phyloP scores from a whole-genome alignment of 1,284 basidiomycete species.

The Heterobasidion annosum region DNA sequence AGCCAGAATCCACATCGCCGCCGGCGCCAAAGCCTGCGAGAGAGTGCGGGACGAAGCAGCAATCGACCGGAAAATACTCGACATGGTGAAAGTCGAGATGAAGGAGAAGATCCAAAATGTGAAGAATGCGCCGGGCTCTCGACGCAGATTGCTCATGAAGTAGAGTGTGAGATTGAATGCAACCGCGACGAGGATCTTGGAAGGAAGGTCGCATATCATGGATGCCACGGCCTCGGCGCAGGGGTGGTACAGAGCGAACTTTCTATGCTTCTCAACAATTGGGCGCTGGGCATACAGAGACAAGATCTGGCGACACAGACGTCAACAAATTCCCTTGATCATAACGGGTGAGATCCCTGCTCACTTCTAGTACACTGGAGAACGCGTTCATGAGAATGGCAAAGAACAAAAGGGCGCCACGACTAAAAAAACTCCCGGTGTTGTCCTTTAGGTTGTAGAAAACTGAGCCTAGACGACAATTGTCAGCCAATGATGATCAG shows the following conservation, averaged over 20 bases:
- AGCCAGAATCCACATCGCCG: constrained; percentile 30
- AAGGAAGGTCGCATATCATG: constrained; percentile 51
- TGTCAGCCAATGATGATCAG: too few species aligned
- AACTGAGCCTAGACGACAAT: constrained; percentile 24
- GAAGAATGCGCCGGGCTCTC: constrained; percentile 23
- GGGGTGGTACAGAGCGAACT: constrained; percentile 47
- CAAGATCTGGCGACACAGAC: constrained; percentile 29
- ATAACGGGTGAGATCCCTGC: too few species aligned
- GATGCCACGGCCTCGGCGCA: constrained; percentile 48
- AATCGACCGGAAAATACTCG: constrained; percentile 18
- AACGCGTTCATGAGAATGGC: constrained; percentile 21
- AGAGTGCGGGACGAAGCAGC: constrained; percentile 28
- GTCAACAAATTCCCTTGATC: constrained; percentile 1
- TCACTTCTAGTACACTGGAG: background rate
- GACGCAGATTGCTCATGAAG: constrained; percentile 37
- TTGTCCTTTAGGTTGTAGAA: constrained; percentile 35
- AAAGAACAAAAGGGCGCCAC: constrained; percentile 30
- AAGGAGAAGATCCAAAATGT: constrained; percentile 27
- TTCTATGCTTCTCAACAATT: constrained; percentile 45
- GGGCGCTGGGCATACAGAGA: constrained; percentile 44
- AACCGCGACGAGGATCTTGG: constrained; percentile 25
- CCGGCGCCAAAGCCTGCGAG: constrained; percentile 29
- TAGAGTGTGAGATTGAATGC: constrained; percentile 45
- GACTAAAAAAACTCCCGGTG: constrained; percentile 39
- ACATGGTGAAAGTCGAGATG: constrained; percentile 1